Evolutionary conservation across 2,329 filamentous ascomycete species (phyloP).

Genomic region (Fusarium sublunatum): DNA sequence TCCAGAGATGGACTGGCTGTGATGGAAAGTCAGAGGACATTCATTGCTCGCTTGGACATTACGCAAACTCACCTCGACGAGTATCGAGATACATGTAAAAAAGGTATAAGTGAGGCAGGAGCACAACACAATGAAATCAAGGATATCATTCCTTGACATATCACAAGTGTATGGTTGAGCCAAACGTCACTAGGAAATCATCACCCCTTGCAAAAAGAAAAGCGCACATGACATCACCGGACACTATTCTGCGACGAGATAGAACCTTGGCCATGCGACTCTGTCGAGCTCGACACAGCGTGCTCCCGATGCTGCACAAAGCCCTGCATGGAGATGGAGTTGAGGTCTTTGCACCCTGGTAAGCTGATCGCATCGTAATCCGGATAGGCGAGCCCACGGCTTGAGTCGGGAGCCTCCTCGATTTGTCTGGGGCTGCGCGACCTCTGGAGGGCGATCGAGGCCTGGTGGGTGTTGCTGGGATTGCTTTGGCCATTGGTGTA

Average conservation of each 20-base stretch:
- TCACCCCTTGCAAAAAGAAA: background rate
- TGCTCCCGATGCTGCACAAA: slow-evolving; percentile 21
- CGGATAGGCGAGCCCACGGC: slow-evolving; percentile 21
- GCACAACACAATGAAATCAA: slow-evolving; percentile 10
- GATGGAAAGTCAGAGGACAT: slow-evolving; percentile 4
- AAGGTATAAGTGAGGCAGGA: background rate
- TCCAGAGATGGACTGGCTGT: background rate
- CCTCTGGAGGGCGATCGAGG: slow-evolving; percentile 5
- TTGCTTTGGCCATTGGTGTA: slow-evolving; percentile 26
- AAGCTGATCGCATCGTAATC: slow-evolving; percentile 36
- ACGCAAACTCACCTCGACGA: slow-evolving; percentile 18
- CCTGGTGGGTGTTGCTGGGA: slow-evolving; percentile 9
- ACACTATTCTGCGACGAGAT: slow-evolving; percentile 24
- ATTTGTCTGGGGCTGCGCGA: slow-evolving; percentile 10
- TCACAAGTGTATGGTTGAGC: slow-evolving; percentile 6
- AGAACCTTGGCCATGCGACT: slow-evolving; percentile 23
- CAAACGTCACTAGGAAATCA: slow-evolving; percentile 8
- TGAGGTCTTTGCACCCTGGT: slow-evolving; percentile 32
- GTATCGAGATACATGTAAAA: background rate
- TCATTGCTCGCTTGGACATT: background rate
- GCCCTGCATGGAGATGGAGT: slow-evolving; percentile 14
- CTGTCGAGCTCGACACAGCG: slow-evolving; percentile 16
- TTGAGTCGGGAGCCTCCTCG: slow-evolving; percentile 15
- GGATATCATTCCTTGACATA: slow-evolving; percentile 11
- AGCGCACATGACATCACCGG: slow-evolving; percentile 13